Evolutionary conservation across 768 basidiomycete genomes (phyloP).

Genomic region (Termitomyces sp.): DNA sequence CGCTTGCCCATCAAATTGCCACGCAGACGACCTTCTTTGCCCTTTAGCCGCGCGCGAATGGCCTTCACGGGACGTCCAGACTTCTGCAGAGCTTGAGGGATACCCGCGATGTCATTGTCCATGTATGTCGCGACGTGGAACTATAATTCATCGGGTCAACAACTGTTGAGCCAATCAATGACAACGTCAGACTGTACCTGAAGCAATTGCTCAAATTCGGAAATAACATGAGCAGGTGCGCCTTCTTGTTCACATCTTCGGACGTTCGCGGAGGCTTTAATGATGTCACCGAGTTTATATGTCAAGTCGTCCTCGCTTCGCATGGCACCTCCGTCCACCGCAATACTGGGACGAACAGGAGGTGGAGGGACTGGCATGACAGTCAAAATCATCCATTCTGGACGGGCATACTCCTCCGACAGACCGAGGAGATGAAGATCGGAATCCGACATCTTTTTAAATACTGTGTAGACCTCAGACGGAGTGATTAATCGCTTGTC

Average conservation of each 20-base stretch:
- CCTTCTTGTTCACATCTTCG: slow-evolving; percentile 94
- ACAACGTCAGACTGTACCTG: slow-evolving; percentile 51
- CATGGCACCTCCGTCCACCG: slow-evolving; percentile 95
- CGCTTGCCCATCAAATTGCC: slow-evolving; percentile 99
- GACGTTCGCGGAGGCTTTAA: slow-evolving; percentile 92
- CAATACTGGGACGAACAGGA: slow-evolving; percentile 96
- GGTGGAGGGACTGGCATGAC: slow-evolving; percentile 97
- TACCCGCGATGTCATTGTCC: slow-evolving; percentile 99
- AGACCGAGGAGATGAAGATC: slow-evolving; percentile 90
- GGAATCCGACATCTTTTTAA: slow-evolving; percentile 91
- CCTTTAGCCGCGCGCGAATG: slow-evolving; percentile 96
- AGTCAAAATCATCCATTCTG: slow-evolving; percentile 99
- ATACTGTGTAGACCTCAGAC: slow-evolving; percentile 87
- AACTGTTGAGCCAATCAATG: not conserved
- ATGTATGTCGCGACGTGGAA: slow-evolving; percentile 99
- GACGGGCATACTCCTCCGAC: slow-evolving; percentile 92
- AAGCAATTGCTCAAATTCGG: slow-evolving; percentile 92
- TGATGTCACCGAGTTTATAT: slow-evolving; percentile 95
- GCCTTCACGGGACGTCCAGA: slow-evolving; percentile 97
- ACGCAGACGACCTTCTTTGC: slow-evolving; percentile 96
- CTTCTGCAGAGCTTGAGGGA: slow-evolving; percentile 96
- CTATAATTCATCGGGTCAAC: slow-evolving; percentile 34
- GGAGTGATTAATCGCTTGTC: slow-evolving; percentile 83
- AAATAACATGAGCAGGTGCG: slow-evolving; percentile 92
- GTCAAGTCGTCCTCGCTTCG: slow-evolving; percentile 98